Evolutionary conservation across 225 moss, liverwort and hornwort genomes (phyloP).

Genomic region (Polytrichum commune): DNA sequence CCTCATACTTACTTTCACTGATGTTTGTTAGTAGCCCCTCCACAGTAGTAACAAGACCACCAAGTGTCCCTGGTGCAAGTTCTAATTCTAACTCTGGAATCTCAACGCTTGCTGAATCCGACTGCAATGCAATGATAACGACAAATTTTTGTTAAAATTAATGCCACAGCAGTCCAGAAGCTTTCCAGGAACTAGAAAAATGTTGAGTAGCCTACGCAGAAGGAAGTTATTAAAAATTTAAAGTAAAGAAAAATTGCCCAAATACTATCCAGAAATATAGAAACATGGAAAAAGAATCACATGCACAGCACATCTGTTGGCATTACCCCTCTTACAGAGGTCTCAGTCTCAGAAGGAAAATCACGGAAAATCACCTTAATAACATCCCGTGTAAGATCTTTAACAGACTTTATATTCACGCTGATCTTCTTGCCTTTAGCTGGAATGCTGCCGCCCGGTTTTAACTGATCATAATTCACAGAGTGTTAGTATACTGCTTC

Average conservation of each 20-base stretch:
- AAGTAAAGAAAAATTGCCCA: too few species aligned
- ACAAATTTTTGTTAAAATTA: background rate
- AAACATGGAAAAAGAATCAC: too few species aligned
- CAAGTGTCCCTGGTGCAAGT: slow-evolving; percentile 73
- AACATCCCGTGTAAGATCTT: slow-evolving; percentile 72
- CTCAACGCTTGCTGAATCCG: slow-evolving; percentile 69
- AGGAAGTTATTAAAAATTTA: too few species aligned
- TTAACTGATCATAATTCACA: slow-evolving; percentile 41
- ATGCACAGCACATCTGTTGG: too few species aligned
- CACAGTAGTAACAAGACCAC: slow-evolving; percentile 87
- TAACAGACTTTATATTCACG: slow-evolving; percentile 37
- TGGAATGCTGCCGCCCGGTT: slow-evolving; percentile 83
- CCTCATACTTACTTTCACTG: slow-evolving; percentile 50
- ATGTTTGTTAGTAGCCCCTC: slow-evolving; percentile 69
- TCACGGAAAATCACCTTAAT: slow-evolving; percentile 65
- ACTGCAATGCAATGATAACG: slow-evolving; percentile 33
- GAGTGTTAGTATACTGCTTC: slow-evolving; percentile 2
- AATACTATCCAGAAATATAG: too few species aligned
- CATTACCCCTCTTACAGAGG: too few species aligned
- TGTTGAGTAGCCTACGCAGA: too few species aligned
- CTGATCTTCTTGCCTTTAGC: slow-evolving; percentile 66
- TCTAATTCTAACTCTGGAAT: slow-evolving; percentile 85
- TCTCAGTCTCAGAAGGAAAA: background rate
- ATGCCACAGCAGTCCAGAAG: too few species aligned
- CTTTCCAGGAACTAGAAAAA: too few species aligned